Evolutionary conservation across 2,329 filamentous ascomycete genomes (phyloP).

Genomic region (Diaporthe caulivora): DNA sequence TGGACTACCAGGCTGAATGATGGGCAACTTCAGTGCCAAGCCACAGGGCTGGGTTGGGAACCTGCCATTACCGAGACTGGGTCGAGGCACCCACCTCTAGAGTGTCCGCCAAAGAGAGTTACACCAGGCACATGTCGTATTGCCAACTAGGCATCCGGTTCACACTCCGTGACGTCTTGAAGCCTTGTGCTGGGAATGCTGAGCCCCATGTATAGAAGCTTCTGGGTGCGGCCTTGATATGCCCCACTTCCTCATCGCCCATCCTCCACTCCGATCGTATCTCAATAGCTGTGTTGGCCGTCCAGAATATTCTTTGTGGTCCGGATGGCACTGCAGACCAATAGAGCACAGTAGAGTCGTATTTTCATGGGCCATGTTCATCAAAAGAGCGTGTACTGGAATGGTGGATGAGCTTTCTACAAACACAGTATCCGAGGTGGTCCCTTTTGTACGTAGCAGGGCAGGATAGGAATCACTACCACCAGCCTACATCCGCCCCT

Average conservation of each 20-base stretch:
- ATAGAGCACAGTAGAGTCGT: not conserved
- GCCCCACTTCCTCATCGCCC: not conserved
- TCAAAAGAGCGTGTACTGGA: not conserved
- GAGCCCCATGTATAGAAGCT: not conserved
- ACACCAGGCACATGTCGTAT: not conserved
- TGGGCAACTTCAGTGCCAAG: not conserved
- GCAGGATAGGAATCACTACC: not conserved
- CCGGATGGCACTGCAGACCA: not conserved
- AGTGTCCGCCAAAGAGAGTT: not conserved
- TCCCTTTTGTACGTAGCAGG: not conserved
- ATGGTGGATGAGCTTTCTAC: not conserved
- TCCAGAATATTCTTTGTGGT: conserved; percentile 19
- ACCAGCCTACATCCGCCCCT: not conserved
- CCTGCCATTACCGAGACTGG: not conserved
- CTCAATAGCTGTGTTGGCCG: not conserved
- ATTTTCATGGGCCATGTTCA: not conserved
- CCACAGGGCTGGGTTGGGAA: not conserved
- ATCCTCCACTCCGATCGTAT: not conserved
- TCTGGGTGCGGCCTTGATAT: not conserved
- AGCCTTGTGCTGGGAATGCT: not conserved
- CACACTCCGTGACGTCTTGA: too few species aligned
- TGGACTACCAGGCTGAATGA: not conserved
- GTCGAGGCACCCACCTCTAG: not conserved
- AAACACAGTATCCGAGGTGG: not conserved
- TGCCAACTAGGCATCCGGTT: not conserved